phyloP scores from a whole-genome alignment of 176 grass and related monocot species.

The Olyra latifolia region DNA sequence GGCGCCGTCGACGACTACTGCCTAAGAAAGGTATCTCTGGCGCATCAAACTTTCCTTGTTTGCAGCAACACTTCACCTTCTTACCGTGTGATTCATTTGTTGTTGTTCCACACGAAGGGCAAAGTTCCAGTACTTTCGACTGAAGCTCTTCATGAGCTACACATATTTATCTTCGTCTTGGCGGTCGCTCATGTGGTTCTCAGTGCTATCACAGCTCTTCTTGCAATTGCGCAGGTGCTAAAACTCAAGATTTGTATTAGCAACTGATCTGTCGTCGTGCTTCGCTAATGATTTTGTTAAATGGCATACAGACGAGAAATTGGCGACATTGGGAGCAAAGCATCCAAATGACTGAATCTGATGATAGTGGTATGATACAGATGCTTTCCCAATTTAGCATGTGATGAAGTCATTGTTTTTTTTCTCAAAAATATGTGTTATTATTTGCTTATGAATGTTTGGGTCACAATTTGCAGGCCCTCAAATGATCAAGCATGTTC shows the following conservation, averaged over 20 bases:
- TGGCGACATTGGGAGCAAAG: constrained; percentile 65
- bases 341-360: constrained; percentile 32
- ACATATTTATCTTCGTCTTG: constrained; percentile 91
- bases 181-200: constrained; percentile 79
- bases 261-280: no score
- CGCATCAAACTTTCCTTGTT: background rate
- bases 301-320: constrained; percentile 44
- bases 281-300: background rate
- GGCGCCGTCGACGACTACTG: constrained; percentile 38
- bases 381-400: background rate
- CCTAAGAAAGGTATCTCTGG: constrained; percentile 22
- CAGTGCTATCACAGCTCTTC: constrained; percentile 59
- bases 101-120: constrained; percentile 34
- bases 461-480: constrained; percentile 30
- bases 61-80: no score
- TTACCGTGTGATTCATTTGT: background rate
- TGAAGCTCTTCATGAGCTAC: constrained; percentile 73
- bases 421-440: background rate
- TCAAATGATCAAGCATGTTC: constrained; percentile 49
- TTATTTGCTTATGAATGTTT: background rate
- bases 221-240: constrained; percentile 66
- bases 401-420: background rate
- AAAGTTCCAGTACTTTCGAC: constrained; percentile 69
- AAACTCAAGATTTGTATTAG: background rate
- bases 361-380: constrained; percentile 37